These are phyloP conservation scores for Cyberlindnera veronae DNA, from an alignment of 805 yeast genomes.

Conservation along the genomic window DNA sequence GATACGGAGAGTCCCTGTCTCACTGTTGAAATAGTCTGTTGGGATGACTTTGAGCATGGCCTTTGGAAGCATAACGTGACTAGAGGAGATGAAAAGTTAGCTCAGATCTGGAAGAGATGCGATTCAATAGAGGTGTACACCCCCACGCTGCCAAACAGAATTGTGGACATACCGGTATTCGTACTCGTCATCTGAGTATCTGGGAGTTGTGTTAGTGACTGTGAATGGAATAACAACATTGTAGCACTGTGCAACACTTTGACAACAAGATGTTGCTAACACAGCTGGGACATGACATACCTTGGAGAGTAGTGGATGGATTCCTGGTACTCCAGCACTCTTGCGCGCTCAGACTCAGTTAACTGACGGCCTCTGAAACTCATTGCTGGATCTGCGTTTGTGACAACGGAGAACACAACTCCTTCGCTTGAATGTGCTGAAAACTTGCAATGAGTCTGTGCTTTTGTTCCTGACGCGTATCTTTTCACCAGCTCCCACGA, in stretches of 20 bases:
- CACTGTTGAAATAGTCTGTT: constrained; percentile 87
- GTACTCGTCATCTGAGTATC: constrained; percentile 86
- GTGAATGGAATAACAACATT: too few species aligned
- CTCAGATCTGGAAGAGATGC: too few species aligned
- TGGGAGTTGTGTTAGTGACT: constrained; percentile 18
- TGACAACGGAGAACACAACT: background rate
- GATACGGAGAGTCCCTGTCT: constrained; percentile 90
- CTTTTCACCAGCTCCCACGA: background rate
- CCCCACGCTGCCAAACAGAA: background rate
- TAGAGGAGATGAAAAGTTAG: constrained; percentile 10
- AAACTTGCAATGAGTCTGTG: background rate
- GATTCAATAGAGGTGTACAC: constrained; percentile 1
- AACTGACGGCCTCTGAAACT: constrained; percentile 61
- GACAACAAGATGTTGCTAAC: too few species aligned
- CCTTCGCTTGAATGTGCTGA: background rate
- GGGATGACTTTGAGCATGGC: constrained; percentile 94
- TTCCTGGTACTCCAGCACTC: constrained; percentile 88
- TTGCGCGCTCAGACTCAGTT: constrained; percentile 77
- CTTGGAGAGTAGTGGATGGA: constrained; percentile 90
- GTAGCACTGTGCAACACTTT: background rate
- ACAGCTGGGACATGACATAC: constrained; percentile 29
- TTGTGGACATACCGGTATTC: constrained; percentile 70
- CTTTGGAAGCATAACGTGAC: constrained; percentile 97
- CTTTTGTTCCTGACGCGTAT: background rate
- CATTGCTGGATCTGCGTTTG: constrained; percentile 17